Evolutionary conservation across 2,329 filamentous ascomycete genomes (phyloP).

Genomic region (Fusarium odoratissimum): DNA sequence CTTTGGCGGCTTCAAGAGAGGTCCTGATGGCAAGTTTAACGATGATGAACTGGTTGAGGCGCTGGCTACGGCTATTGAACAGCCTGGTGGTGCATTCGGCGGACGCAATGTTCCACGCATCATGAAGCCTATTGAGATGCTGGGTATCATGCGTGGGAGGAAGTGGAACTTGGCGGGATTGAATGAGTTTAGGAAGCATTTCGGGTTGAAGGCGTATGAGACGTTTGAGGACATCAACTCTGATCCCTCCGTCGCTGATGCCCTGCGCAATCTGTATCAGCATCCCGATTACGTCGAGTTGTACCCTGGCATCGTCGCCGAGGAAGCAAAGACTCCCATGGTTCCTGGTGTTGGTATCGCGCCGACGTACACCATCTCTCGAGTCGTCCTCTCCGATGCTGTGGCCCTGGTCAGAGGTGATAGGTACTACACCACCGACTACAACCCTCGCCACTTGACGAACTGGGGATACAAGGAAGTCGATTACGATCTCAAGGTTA

Average conservation of each 20-base stretch:
- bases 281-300: conserved; percentile 84
- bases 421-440: conserved; percentile 83
- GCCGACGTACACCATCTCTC: conserved; percentile 80
- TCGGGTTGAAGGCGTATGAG: conserved; percentile 79
- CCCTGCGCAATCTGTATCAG: conserved; percentile 76
- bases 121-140: conserved; percentile 80
- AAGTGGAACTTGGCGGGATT: conserved; percentile 82
- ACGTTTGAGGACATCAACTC: conserved; percentile 88
- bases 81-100: conserved; percentile 80
- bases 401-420: conserved; percentile 83
- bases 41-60: conserved; percentile 83
- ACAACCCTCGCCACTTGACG: conserved; percentile 77
- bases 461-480: conserved; percentile 87
- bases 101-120: conserved; percentile 78
- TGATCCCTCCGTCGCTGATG: conserved; percentile 75
- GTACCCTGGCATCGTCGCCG: conserved; percentile 81
- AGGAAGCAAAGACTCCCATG: conserved; percentile 81
- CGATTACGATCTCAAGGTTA: conserved; percentile 76
- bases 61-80: conserved; percentile 76
- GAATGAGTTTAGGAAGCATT: conserved; percentile 88
- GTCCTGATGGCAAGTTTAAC: conserved; percentile 73
- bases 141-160: conserved; percentile 82
- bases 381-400: conserved; percentile 81
- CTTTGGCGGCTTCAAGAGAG: conserved; percentile 75
- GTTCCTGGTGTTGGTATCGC: conserved; percentile 79